Conservation (phyloP, 352 stramenopile species). For the Thalassiosira tumida region DNA sequence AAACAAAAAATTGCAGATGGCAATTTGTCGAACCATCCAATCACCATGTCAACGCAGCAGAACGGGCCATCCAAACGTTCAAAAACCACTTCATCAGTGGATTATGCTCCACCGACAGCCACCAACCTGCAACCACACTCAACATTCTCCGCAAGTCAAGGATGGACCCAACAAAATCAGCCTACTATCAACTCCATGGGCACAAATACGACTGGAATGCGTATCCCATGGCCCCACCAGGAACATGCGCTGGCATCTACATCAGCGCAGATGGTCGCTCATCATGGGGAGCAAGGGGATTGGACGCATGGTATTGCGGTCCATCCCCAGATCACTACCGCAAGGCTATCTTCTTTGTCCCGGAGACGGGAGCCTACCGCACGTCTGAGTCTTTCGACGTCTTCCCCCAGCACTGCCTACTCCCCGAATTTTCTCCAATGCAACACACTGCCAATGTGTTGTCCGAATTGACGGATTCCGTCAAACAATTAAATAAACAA, state of each 20-base stretch:
- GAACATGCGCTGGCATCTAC: slow-evolving; percentile 25
- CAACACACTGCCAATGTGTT: background rate
- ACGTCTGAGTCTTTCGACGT: slow-evolving; percentile 12
- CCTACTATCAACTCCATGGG: slow-evolving; percentile 61
- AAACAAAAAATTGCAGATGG: slow-evolving; percentile 43
- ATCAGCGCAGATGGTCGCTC: background rate
- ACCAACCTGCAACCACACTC: slow-evolving; percentile 41
- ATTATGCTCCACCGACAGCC: slow-evolving; percentile 50
- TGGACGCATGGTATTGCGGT: slow-evolving; percentile 67
- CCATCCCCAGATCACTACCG: slow-evolving; percentile 64
- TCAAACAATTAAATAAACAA: no score
- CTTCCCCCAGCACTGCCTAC: slow-evolving; percentile 10
- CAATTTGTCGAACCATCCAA: slow-evolving; percentile 45
- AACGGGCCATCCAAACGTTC: slow-evolving; percentile 63
- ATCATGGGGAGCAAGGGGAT: slow-evolving; percentile 54
- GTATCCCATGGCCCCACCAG: slow-evolving; percentile 37
- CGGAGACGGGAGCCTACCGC: background rate
- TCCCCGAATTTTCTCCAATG: background rate
- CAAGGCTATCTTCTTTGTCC: slow-evolving; percentile 21
- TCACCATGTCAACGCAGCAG: slow-evolving; percentile 24
- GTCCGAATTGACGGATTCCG: no score
- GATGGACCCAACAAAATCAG: slow-evolving; percentile 48
- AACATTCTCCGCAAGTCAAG: slow-evolving; percentile 48
- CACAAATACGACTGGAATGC: slow-evolving; percentile 53
- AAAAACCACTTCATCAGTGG: slow-evolving; percentile 13